Evolutionary conservation across 805 yeast genomes (phyloP), one percentile per base, ranked within the genome.

Genomic region (Lipomyces orientalis): DNA sequence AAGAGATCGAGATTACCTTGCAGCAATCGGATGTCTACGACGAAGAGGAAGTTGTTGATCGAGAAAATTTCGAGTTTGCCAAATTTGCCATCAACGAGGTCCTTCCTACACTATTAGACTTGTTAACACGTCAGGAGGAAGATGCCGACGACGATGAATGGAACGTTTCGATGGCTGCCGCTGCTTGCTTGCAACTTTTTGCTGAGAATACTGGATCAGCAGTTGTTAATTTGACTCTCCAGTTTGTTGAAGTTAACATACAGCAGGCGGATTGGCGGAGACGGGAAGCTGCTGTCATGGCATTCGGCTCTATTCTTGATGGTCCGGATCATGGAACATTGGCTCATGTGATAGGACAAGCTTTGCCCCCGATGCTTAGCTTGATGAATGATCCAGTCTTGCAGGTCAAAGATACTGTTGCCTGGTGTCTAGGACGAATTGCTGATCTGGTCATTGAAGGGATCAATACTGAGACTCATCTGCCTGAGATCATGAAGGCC

Each of bases 111-210:
- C 81, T 95, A 68, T 84, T 95, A 73, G 82, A 85, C 57, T 83
- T 95, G 66, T 85, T 95, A 68, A 90, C 93, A 10, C 86, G 91
- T 78, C 98, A 93, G 79, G 92, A 91, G 77, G 98, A 93, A 65
- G 90, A 93, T 37, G 97, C 90, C 75, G 97, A 91, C 77, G 84
- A 81, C 56, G 99, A 95, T 76, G 96, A 91, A 75, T 95, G 99
- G 99, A 91, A 93, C 68, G 97, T 92, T 54, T 88, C 97, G 9
- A 94, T 94, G 98, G 98, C 98, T 61, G 97, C 99, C 1, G 99
- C 97, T 75, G 93, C 98, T 14, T 95, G 98, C 80, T 82, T 95
- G 76, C 97, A 92, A 81, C 84, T 95, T 70, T 93, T 91, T 80
- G 97, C 99, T 3, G 96, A 90, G 78, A 87, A 90, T 75, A 90